phyloP scores from a whole-genome alignment of 257 asterid species.

The Ligustrum vulgare region DNA sequence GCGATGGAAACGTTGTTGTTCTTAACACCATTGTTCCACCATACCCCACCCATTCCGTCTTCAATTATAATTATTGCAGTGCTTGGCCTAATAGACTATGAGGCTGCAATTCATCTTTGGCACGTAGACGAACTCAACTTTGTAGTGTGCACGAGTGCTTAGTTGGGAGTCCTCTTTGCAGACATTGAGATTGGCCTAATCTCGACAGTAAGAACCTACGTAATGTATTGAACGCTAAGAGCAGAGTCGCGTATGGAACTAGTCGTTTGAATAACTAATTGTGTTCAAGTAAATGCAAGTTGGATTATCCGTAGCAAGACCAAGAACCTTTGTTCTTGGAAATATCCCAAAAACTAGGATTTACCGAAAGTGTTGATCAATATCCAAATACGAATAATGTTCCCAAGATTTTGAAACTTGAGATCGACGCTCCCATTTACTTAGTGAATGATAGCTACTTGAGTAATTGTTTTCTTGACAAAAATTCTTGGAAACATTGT shows the following conservation, averaged over 20 bases:
- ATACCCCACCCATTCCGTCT: conserved; percentile 82
- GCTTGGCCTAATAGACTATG: conserved; percentile 91
- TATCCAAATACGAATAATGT: conserved; percentile 57
- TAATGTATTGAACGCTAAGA: background rate
- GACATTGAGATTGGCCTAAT: conserved; percentile 75
- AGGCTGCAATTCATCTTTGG: conserved; percentile 88
- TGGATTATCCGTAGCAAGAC: conserved; percentile 80
- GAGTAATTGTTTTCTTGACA: conserved; percentile 26
- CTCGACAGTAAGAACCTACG: conserved; percentile 53
- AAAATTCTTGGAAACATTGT: background rate
- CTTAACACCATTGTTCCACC: conserved; percentile 79
- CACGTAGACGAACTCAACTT: conserved; percentile 85
- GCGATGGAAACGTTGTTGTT: conserved; percentile 77
- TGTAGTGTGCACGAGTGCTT: conserved; percentile 77
- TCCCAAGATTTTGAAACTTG: conserved; percentile 72
- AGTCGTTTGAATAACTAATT: background rate
- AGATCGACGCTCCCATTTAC: conserved; percentile 86
- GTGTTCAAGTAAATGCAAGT: conserved; percentile 37
- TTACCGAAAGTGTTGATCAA: conserved; percentile 77
- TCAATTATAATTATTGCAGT: conserved; percentile 82
- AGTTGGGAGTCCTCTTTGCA: conserved; percentile 78
- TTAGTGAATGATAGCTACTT: conserved; percentile 86
- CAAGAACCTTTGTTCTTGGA: conserved; percentile 76
- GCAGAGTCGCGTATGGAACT: background rate
- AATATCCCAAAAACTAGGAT: conserved; percentile 72